Conservation (phyloP, 2,329 filamentous ascomycete genomes). For the Calonectria naviculata region DNA sequence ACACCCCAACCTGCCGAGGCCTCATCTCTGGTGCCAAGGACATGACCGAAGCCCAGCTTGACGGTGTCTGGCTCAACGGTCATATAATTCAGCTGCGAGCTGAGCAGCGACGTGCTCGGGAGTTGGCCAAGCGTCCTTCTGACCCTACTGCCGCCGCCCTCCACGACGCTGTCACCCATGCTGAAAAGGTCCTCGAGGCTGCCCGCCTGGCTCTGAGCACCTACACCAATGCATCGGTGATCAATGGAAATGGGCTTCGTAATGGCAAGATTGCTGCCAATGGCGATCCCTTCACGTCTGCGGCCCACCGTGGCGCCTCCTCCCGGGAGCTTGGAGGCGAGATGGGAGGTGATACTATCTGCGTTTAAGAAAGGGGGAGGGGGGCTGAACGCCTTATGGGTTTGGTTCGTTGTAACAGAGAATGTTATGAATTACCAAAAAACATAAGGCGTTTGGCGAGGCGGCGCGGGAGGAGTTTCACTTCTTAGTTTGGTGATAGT, state of each 20-base stretch:
- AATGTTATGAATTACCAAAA: constrained; percentile 23
- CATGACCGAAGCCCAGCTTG: constrained; percentile 65
- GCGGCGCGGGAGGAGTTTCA: constrained; percentile 20
- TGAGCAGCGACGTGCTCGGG: constrained; percentile 43
- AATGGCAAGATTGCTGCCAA: constrained; percentile 30
- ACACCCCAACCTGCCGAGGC: constrained; percentile 66
- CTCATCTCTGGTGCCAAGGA: constrained; percentile 71
- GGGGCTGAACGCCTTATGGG: constrained; percentile 3
- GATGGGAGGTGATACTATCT: constrained; percentile 70
- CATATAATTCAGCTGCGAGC: constrained; percentile 69
- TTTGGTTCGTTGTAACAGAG: constrained; percentile 12
- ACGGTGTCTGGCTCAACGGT: constrained; percentile 70
- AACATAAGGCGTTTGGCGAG: constrained; percentile 20
- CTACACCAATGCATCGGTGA: constrained; percentile 42
- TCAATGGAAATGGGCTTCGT: constrained; percentile 28
- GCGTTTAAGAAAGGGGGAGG: constrained; percentile 30
- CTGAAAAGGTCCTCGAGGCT: constrained; percentile 59
- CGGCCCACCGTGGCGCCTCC: constrained; percentile 57
- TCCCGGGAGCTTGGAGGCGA: constrained; percentile 68
- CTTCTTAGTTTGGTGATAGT: constrained; percentile 10
- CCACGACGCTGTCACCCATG: constrained; percentile 54
- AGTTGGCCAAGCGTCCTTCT: constrained; percentile 25
- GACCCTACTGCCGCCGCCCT: constrained; percentile 57
- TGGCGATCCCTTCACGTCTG: constrained; percentile 31
- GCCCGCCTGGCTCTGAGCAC: constrained; percentile 55